phyloP scores from a whole-genome alignment of 495 filamentous ascomycete species.

The Aspergillus funiculosus region DNA sequence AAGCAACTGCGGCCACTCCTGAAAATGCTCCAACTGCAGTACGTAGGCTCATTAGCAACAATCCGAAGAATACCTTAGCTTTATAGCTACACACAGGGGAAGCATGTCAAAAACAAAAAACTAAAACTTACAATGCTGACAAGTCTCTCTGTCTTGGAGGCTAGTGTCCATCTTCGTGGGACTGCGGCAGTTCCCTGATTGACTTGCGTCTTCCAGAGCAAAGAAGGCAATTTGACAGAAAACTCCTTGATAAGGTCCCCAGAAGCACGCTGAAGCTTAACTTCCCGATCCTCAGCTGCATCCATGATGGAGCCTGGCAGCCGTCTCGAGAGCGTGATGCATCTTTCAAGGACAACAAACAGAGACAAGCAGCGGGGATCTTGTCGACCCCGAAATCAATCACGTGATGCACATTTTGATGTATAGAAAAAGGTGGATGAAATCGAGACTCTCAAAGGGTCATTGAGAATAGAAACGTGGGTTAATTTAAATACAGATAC shows the following conservation, averaged over 20 bases:
- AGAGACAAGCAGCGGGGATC: constrained; percentile 10
- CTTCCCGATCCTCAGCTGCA: constrained; percentile 56
- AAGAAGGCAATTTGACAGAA: constrained; percentile 44
- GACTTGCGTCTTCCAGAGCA: constrained; percentile 39
- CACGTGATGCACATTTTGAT: constrained; percentile 12
- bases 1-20: constrained; percentile 94
- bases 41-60: constrained; percentile 8
- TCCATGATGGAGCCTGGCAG: constrained; percentile 34
- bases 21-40: constrained; percentile 78
- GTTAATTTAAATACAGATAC: too few relatives aligned
- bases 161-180: constrained; percentile 39
- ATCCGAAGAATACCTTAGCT: neutral
- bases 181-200: constrained; percentile 23
- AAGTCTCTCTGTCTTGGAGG: constrained; percentile 38
- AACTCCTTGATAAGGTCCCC: constrained; percentile 63
- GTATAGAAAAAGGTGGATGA: too few relatives aligned
- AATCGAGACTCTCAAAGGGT: too few relatives aligned
- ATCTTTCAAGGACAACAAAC: neutral
- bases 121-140: constrained; percentile 35
- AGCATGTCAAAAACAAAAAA: neutral
- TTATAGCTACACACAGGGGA: neutral
- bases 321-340: neutral
- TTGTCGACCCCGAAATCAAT: constrained; percentile 2
- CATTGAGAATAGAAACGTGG: too few relatives aligned
- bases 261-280: constrained; percentile 68